Evolutionary conservation across 371 early-diverging fungal species (phyloP).

Genomic region (Mortierella sp.): DNA sequence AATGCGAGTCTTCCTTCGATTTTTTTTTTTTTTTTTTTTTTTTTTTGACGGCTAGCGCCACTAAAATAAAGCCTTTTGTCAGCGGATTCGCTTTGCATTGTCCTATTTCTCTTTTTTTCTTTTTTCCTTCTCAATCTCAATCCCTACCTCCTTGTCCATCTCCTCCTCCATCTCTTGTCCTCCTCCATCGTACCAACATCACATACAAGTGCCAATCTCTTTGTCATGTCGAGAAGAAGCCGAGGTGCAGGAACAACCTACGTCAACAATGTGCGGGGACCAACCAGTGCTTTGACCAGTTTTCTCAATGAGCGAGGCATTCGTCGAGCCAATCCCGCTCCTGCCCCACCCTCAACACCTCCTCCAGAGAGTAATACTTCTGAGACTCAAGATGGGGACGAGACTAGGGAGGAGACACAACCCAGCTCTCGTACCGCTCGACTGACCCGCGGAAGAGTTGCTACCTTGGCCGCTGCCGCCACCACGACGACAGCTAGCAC

Average conservation of each 20-base stretch:
- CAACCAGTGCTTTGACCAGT: slow-evolving; percentile 76
- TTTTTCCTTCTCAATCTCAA: background rate
- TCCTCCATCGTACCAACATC: background rate
- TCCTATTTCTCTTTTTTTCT: background rate
- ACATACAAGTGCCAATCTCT: background rate
- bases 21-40: background rate
- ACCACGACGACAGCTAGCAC: slow-evolving; percentile 8
- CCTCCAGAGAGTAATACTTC: slow-evolving; percentile 21
- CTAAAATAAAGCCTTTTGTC: slow-evolving; percentile 3
- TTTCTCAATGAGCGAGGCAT: slow-evolving; percentile 82
- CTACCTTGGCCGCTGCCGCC: background rate
- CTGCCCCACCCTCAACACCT: slow-evolving; percentile 18
- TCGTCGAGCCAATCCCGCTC: slow-evolving; percentile 59
- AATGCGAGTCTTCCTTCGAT: background rate
- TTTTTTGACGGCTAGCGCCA: slow-evolving; percentile 19
- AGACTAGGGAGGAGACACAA: background rate
- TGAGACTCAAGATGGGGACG: slow-evolving; percentile 16
- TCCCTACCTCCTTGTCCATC: background rate
- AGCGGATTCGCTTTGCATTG: background rate
- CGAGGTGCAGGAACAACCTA: slow-evolving; percentile 31
- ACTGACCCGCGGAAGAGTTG: slow-evolving; percentile 26
- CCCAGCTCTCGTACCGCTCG: slow-evolving; percentile 32
- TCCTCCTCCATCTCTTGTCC: background rate
- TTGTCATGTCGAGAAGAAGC: slow-evolving; percentile 42
- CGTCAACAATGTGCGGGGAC: slow-evolving; percentile 69